Percentiles rank a stretch among this genome's conserved stretches.
Evolutionary conservation across 768 basidiomycete genomes (phyloP).

Genomic region (Cyathus striatus): DNA sequence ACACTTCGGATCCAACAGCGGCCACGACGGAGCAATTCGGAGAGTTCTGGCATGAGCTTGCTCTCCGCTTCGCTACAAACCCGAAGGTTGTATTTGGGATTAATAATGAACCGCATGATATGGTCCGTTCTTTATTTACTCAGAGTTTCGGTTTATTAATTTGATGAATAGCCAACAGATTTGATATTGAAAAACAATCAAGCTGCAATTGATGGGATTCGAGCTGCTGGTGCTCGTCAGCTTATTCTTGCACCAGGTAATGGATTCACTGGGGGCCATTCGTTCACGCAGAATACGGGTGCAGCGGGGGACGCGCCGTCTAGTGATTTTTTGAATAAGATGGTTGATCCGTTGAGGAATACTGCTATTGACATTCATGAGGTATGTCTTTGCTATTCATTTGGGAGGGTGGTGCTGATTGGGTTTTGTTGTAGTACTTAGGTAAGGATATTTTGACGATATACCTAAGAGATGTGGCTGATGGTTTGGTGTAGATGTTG

Average conservation of each 20-base stretch:
- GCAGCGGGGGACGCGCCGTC: conserved; percentile 27
- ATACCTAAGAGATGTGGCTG: not conserved
- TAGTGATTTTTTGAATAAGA: conserved; percentile 34
- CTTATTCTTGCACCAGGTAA: conserved; percentile 43
- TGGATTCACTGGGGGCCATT: conserved; percentile 40
- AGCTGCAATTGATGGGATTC: conserved; percentile 38
- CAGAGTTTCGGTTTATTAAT: not conserved
- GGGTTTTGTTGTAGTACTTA: not conserved
- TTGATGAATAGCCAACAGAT: conserved; percentile 25
- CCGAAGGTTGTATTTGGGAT: conserved; percentile 41
- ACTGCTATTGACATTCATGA: conserved; percentile 44
- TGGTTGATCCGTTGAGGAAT: conserved; percentile 34
- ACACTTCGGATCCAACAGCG: conserved; percentile 36
- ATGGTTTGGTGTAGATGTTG: conserved; percentile 22
- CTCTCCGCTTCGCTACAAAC: conserved; percentile 31
- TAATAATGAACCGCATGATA: conserved; percentile 42
- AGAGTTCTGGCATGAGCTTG: conserved; percentile 37
- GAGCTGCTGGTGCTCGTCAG: conserved; percentile 31
- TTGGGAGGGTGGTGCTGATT: no score
- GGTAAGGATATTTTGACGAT: not conserved
- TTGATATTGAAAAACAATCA: conserved; percentile 38
- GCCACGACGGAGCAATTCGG: conserved; percentile 39
- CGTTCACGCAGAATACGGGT: conserved; percentile 34
- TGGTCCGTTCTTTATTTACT: conserved; percentile 19
- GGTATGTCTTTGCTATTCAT: conserved; percentile 19